Percentiles rank a stretch among this genome's conserved stretches.
phyloP scores from a whole-genome alignment of 202 grass and related monocot species.

The Digitaria exilis region DNA sequence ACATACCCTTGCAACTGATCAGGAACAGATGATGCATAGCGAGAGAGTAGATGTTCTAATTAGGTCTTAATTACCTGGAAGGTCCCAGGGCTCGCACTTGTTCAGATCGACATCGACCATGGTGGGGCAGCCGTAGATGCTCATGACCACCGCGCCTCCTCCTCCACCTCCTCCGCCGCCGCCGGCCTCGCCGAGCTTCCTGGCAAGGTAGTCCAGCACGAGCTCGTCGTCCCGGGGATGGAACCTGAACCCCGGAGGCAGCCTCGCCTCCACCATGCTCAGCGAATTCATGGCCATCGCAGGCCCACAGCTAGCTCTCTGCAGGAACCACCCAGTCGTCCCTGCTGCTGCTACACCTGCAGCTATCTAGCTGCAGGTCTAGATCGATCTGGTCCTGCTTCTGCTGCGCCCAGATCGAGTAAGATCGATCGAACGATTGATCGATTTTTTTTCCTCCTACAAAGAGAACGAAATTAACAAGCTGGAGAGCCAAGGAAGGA shows the following conservation, averaged over 20 bases:
- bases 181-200: conserved; percentile 37
- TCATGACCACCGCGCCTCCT: neutral
- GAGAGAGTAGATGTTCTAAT: too few species aligned
- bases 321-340: neutral
- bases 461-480: conserved; percentile 9
- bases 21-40: neutral
- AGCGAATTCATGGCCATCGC: conserved; percentile 51
- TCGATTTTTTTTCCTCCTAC: neutral
- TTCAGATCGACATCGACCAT: conserved; percentile 90
- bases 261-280: conserved; percentile 76
- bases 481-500: neutral
- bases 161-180: too few species aligned
- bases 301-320: too few species aligned
- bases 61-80: conserved; percentile 79
- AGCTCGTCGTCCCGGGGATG: conserved; percentile 85
- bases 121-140: conserved; percentile 62
- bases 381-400: neutral
- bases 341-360: neutral
- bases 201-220: conserved; percentile 75
- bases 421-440: too few species aligned
- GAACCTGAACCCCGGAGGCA: conserved; percentile 82
- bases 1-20: neutral
- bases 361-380: neutral
- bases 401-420: neutral
- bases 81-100: conserved; percentile 87